Percentiles rank a stretch among this genome's conserved stretches.
Evolutionary conservation across 306 rosid species (phyloP).

Genomic region (Hylodesmum podocarpum): DNA sequence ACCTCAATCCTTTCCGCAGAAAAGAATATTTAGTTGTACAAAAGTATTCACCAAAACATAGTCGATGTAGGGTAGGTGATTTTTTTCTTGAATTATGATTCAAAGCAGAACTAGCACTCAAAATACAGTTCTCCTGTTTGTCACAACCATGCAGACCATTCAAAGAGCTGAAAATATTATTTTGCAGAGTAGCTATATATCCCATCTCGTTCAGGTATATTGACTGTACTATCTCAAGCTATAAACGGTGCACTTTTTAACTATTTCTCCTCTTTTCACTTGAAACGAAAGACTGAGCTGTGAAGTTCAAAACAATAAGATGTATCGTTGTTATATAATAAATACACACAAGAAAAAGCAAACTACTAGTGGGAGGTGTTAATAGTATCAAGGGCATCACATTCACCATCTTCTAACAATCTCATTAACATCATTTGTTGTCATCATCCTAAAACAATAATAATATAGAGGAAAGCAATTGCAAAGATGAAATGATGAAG

Average conservation of each 20-base stretch:
- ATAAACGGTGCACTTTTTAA: background rate
- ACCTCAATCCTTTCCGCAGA: constrained; percentile 39
- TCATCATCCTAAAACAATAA: background rate
- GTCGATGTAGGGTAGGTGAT: constrained; percentile 18
- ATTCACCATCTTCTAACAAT: background rate
- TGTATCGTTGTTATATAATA: background rate
- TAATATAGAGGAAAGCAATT: background rate
- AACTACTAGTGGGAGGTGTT: background rate
- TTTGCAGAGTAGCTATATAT: constrained; percentile 44
- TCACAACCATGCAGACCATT: constrained; percentile 38
- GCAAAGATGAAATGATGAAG: background rate
- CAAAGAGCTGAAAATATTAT: constrained; percentile 38
- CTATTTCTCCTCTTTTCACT: constrained; percentile 17
- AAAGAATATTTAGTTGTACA: constrained; percentile 16
- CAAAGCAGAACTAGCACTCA: constrained; percentile 32
- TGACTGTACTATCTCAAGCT: constrained; percentile 16
- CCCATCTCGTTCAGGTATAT: constrained; percentile 47
- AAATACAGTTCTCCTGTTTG: constrained; percentile 41
- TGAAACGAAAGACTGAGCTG: constrained; percentile 11
- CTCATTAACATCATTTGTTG: background rate
- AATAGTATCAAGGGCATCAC: background rate
- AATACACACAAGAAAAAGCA: background rate
- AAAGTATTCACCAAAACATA: constrained; percentile 3
- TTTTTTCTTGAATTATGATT: constrained; percentile 32
- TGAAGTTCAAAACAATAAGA: constrained; percentile 1